Base-by-base conservation (phyloP, 2,329 filamentous ascomycete genomes). In the Fusarium bulbicola region DNA sequence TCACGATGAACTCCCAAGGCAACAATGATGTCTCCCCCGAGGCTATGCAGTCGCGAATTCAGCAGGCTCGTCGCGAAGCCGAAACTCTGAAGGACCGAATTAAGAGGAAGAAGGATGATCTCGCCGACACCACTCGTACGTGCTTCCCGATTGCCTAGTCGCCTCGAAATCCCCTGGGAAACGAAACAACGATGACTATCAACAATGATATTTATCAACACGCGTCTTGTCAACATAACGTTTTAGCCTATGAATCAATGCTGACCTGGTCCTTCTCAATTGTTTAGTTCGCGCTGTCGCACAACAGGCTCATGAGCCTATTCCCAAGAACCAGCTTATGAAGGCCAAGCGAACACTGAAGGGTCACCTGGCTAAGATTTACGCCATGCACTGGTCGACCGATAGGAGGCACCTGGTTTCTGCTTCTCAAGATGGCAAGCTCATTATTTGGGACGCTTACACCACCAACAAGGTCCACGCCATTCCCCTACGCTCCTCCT, bases 331-430 rank as follows among this genome's bases (percentile, higher is more conserved):
- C 84, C 89, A 91, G 82, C 90, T 95, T 81, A 98, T 99, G 96
- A 97, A 96, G 89, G 93, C 95, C 74, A 96, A 97, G 87, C 93
- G 95, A 80, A 98, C 95, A 57, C 89, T 99, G 76, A 98, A 98
- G 87, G 96, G 96, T 76, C 96, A 99, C 88, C 86, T 99, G 76
- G 96, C 96, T 79, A 99, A 99, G 87, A 99, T 99, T 80, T 99
- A 99, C 84, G 96, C 96, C 79, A 99, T 99, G 96, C 96, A 99
- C 87, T 99, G 96, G 96, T 98, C 96, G 39, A 99, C 96, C 74
- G 96, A 99, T 85, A 92, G 96, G 81, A 92, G 96, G 84, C 96
- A 98, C 85, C 91, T 98, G 70, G 96, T 99, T 59, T 98, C 96
- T 18, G 96, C 96, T 73, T 99, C 96, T 77, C 96, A 99, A 85